Percentiles rank a stretch among this genome's conserved stretches.
phyloP scores from a whole-genome alignment of 768 basidiomycete genomes.

The Hygrocybe coccinea region DNA sequence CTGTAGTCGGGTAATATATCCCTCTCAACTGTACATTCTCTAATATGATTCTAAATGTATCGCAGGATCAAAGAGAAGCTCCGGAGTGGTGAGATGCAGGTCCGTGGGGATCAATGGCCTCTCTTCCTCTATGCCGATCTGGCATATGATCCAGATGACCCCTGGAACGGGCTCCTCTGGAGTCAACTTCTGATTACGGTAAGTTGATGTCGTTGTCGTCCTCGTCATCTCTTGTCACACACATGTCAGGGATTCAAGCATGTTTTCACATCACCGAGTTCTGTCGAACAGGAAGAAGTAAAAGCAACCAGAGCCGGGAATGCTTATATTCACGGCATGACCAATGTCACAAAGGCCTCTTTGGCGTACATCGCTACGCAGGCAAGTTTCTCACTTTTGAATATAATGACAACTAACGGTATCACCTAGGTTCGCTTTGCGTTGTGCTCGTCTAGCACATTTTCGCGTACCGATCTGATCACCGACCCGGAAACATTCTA shows the following conservation, averaged over 20 bases:
- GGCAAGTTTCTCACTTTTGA: neutral
- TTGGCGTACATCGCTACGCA: conserved; percentile 14
- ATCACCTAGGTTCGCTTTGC: neutral
- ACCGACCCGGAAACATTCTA: conserved; percentile 2
- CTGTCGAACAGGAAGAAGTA: neutral
- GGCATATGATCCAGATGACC: conserved; percentile 12
- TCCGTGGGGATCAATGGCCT: conserved; percentile 6
- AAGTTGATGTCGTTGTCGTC: neutral
- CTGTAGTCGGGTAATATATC: conserved; percentile 12
- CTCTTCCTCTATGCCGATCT: conserved; percentile 11
- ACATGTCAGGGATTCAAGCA: neutral
- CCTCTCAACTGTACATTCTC: neutral
- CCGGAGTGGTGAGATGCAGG: conserved; percentile 6
- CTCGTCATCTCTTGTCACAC: neutral
- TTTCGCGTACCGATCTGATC: neutral
- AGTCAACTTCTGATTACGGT: conserved; percentile 5
- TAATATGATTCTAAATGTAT: neutral
- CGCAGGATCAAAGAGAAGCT: conserved; percentile 10
- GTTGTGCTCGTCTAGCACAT: neutral
- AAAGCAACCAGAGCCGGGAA: conserved; percentile 14
- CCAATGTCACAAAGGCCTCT: conserved; percentile 13
- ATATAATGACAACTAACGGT: neutral
- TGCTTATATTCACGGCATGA: conserved; percentile 18
- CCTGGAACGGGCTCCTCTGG: conserved; percentile 12
- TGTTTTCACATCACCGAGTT: neutral